phyloP scores from a whole-genome alignment of 768 basidiomycete species.

The Suillus cothurnatus region DNA sequence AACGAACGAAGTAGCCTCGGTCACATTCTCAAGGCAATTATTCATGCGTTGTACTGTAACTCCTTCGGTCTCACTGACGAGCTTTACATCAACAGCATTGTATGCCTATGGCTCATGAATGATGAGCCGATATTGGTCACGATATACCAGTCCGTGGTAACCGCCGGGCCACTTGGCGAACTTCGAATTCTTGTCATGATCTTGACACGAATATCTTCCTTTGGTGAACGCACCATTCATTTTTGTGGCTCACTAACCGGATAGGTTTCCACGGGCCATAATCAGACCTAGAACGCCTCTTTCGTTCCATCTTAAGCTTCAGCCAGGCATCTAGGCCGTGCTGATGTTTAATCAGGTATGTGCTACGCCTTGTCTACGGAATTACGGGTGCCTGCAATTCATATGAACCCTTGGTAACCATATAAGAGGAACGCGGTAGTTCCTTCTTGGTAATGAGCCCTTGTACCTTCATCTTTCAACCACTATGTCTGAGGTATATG shows the following conservation, averaged over 20 bases:
- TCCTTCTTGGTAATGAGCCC: not conserved
- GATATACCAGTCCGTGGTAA: not conserved
- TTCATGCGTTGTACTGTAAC: not conserved
- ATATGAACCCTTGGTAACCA: not conserved
- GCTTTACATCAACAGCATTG: not conserved
- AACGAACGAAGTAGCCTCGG: not conserved
- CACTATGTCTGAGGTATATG: slow-evolving; percentile 24
- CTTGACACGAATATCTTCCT: not conserved
- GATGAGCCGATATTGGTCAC: not conserved
- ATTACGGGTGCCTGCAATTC: not conserved
- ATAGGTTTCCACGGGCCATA: not conserved
- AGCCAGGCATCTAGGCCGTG: not conserved
- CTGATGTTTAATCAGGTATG: not conserved
- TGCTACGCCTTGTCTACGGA: not conserved
- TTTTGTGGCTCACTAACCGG: not conserved
- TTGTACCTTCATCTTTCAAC: not conserved
- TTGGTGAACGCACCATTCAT: not conserved
- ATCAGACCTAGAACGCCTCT: not conserved
- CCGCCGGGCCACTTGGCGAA: not conserved
- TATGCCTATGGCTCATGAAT: not conserved
- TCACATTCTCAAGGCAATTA: not conserved
- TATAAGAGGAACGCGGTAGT: not conserved
- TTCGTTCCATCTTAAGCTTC: not conserved
- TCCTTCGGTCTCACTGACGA: not conserved
- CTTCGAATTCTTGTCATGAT: not conserved